Evolutionary conservation across 345 rosid genomes (phyloP).

Genomic region (Psidium guajava): DNA sequence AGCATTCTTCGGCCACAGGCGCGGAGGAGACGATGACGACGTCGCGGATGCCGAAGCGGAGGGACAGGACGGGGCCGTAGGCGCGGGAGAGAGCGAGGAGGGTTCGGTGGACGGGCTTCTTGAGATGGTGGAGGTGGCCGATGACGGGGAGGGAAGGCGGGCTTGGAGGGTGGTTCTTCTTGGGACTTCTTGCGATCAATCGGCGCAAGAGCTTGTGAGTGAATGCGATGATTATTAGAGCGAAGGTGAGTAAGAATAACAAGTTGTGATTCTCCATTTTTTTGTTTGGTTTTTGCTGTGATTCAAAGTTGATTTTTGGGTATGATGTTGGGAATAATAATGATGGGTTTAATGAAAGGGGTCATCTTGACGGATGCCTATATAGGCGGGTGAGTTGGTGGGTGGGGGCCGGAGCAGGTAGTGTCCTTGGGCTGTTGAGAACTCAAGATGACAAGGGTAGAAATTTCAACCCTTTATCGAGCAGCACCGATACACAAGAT

Average conservation of each 20-base stretch:
- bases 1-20: constrained; percentile 28
- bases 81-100: constrained; percentile 17
- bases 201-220: constrained; percentile 3
- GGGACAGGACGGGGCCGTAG: constrained; percentile 26
- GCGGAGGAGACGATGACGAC: constrained; percentile 25
- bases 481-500: no score
- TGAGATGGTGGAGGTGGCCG: constrained; percentile 47
- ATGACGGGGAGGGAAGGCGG: constrained; percentile 36
- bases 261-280: background rate
- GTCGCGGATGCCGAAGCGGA: constrained; percentile 21
- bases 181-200: background rate
- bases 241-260: background rate
- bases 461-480: background rate
- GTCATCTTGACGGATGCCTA: background rate
- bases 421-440: background rate
- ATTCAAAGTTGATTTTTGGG: background rate
- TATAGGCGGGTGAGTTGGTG: no score
- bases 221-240: background rate
- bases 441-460: background rate
- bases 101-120: constrained; percentile 23
- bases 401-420: background rate
- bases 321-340: background rate
- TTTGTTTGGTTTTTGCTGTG: background rate
- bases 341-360: background rate
- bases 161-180: constrained; percentile 30